Evolutionary conservation across 768 basidiomycete genomes (phyloP), one percentile per base, ranked within the genome.

Genomic region (Collybia sordida): DNA sequence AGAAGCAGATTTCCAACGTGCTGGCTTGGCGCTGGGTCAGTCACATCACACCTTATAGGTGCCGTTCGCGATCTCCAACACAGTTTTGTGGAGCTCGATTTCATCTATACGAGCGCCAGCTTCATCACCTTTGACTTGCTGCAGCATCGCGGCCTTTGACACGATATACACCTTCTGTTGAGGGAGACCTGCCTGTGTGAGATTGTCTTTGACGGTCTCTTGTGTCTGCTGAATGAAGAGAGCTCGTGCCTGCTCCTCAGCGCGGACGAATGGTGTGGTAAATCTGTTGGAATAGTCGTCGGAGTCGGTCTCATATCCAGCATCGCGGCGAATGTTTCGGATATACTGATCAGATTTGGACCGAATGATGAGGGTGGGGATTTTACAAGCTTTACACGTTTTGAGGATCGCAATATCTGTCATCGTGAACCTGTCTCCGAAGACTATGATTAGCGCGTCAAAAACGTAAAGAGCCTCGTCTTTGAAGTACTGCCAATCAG

Each of bases 401-500:
- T 50, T 47, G 25, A 72, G 62, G 46, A 72, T 64, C 7, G 66
- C 65, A 6, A 64, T 49, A 15, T 68, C 70, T 4, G 69, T 68
- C 55, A 54, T 57, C 0, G 67, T 68, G 51, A 71, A 67, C 0
- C 70, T 63, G 44, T 64, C 64, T 52, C 64, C 62, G 34, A 69
- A 62, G 19, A 70, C 43, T 1, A 72, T 57, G 28, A 70, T 25
- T 44, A 70, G 61, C n/a, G 57, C 63, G 44, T 71, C 70, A 25
- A 72, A 70, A 39, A 67, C 59, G 19, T 65, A 71, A 12, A 71
- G 65, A 1, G 69, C 69, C 34, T 70, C 64, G 3, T 56, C 41
- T 18, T 70, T 69, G 57, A 71, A 72, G 45, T 71, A 71, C 18
- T 66, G 58, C 67, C 67, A 70, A 40, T 64, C 66, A 6, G 58